A percentile compares a stretch with the other conserved stretches of the same genome.
Conservation (phyloP, 73 alveolate species). For the Uronychia setigera region DNA sequence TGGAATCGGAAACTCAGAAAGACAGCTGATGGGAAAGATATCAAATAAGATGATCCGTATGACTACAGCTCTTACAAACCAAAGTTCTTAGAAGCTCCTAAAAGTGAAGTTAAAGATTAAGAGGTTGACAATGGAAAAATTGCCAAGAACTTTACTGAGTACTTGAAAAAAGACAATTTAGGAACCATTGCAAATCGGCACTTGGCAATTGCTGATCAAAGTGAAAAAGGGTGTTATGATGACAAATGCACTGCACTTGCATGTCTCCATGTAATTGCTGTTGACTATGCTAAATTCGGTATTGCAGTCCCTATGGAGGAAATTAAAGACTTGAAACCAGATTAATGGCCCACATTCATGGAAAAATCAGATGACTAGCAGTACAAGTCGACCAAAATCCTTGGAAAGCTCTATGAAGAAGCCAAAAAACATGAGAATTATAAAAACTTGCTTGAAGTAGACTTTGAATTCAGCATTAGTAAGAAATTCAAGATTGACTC, state of each 20-base stretch:
- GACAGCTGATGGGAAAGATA: slow-evolving; percentile 14
- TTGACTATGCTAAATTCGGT: slow-evolving; percentile 84
- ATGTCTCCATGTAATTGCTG: slow-evolving; percentile 71
- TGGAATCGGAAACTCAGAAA: slow-evolving; percentile 64
- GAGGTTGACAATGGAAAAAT: slow-evolving; percentile 39
- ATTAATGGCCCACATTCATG: slow-evolving; percentile 68
- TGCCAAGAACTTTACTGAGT: slow-evolving; percentile 54
- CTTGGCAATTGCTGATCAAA: slow-evolving; percentile 67
- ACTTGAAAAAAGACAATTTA: slow-evolving; percentile 58
- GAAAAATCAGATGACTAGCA: slow-evolving; percentile 31
- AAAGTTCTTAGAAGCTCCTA: neutral
- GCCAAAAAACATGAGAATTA: slow-evolving; percentile 11
- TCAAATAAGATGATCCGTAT: slow-evolving; percentile 34
- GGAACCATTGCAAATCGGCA: slow-evolving; percentile 73
- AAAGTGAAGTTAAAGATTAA: slow-evolving; percentile 16
- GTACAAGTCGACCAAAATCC: slow-evolving; percentile 28
- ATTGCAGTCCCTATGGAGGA: slow-evolving; percentile 31
- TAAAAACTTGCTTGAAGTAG: neutral
- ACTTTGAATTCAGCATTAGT: neutral
- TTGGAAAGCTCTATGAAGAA: slow-evolving; percentile 72
- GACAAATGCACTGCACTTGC: slow-evolving; percentile 62
- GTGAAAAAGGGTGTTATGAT: slow-evolving; percentile 55
- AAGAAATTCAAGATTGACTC: neutral
- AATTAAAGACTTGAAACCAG: slow-evolving; percentile 26
- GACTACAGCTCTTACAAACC: neutral